Base-by-base conservation (phyloP, 164 flowering plant species). In the Hamamelis virginiana region DNA sequence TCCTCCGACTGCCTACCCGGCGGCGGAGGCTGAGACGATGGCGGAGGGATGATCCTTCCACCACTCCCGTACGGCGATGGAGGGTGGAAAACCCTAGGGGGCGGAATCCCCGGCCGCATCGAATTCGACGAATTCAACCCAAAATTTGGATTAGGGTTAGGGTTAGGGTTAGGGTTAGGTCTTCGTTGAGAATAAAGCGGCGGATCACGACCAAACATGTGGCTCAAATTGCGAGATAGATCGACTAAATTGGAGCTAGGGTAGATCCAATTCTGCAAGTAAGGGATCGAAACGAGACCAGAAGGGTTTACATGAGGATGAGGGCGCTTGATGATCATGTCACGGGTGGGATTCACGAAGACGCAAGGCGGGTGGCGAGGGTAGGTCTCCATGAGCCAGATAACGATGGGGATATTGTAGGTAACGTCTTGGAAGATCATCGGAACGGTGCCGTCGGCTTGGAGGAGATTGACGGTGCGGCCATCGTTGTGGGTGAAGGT, bases 401-500 rank as follows among this genome's bases (percentile, higher is more conserved):
- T 76, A 21, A 86, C 57, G 57, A 89, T 70, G 22, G 98, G 97
- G 74, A 93, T 91, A 78, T 93, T 91, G 85, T 93, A 93, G 62
- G 89, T 78, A 68, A 83, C 90, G 59, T 77, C 78, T 2, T 82
- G 85, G 72, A 70, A 93, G 19, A 78, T 9, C 85, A 88, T 91
- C 66, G 97, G 98, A 38, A 89, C 80, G 41, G 98, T 91, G 27
- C 98, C 98, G 10, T 87, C 93, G 46, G 92, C 87, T 64, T 91
- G 98, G 61, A 93, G 94, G 59, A 93, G 90, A 72, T 85, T 90
- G 53, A 86, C 90, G 41, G 92, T 68, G 53, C 94, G 84, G 73
- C 97, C 97, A 59, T 93, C 98, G 85, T 86, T 91, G 87, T 93
- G 98, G 44, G 90, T 89, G 81, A 81, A 93, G 47, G 78, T 79